Percentiles rank a stretch among this genome's conserved stretches.
Evolutionary conservation across 2,329 filamentous ascomycete genomes (phyloP).

Genomic region (Shiraia sp.): DNA sequence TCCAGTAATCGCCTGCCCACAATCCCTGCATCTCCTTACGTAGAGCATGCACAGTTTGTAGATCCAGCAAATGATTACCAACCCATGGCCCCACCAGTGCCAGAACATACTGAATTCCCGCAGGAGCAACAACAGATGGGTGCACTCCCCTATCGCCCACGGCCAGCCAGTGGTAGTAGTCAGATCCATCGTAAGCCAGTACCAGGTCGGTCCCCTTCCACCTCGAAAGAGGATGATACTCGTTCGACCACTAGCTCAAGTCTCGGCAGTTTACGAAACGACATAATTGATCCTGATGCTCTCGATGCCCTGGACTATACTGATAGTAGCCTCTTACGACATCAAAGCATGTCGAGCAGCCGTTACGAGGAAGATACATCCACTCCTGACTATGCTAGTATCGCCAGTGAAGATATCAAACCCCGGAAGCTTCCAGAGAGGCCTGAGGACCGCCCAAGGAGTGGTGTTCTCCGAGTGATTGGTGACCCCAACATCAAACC

Average conservation of each 20-base stretch:
- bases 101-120: conserved; percentile 39
- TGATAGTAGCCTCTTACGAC: conserved; percentile 33
- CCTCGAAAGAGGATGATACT: conserved; percentile 41
- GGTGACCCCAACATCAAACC: conserved; percentile 57
- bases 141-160: conserved; percentile 30
- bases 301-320: conserved; percentile 48
- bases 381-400: conserved; percentile 80
- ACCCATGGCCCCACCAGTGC: conserved; percentile 40
- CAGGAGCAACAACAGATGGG: conserved; percentile 20
- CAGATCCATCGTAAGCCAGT: conserved; percentile 45
- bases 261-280: conserved; percentile 49
- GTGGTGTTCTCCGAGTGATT: conserved; percentile 79
- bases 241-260: conserved; percentile 47
- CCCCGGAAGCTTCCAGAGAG: conserved; percentile 46
- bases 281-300: conserved; percentile 51
- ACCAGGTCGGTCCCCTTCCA: conserved; percentile 47
- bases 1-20: conserved; percentile 47
- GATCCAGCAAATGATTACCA: conserved; percentile 35
- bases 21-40: conserved; percentile 51
- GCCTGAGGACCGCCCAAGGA: conserved; percentile 72
- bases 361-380: conserved; percentile 67
- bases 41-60: conserved; percentile 44
- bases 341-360: conserved; percentile 49
- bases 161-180: conserved; percentile 29
- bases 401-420: conserved; percentile 43